A percentile compares a stretch with the other conserved stretches of the same genome.
Evolutionary conservation across 1,139 yeast species (phyloP).

Genomic region (Magnusiomyces suaveolens): DNA sequence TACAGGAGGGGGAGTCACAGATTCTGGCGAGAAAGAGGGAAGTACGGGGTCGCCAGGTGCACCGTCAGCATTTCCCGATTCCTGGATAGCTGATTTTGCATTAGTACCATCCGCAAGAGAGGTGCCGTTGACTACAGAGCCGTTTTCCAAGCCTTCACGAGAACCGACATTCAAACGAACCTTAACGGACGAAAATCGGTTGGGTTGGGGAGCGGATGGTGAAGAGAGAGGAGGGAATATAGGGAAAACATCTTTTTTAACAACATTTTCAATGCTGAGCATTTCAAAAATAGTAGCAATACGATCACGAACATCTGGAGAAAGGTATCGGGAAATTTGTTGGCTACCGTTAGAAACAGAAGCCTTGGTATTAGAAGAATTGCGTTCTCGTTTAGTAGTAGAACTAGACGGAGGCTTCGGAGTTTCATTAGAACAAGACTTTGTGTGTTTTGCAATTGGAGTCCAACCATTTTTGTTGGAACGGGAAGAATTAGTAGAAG

Average conservation of each 20-base stretch:
- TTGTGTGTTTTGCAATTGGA: neutral
- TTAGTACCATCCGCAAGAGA: neutral
- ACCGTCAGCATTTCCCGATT: too few species aligned
- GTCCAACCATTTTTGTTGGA: neutral
- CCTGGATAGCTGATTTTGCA: neutral
- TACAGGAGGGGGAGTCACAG: neutral
- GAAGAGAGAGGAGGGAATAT: neutral
- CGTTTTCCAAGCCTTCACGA: neutral
- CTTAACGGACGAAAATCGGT: neutral
- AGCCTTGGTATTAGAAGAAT: neutral
- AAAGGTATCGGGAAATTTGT: neutral
- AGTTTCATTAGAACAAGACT: neutral
- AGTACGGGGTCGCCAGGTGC: neutral
- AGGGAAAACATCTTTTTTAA: neutral
- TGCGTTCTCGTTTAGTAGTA: neutral
- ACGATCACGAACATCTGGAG: neutral
- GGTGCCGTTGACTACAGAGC: neutral
- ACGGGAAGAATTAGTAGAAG: neutral
- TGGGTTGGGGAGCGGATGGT: neutral
- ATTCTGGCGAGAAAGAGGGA: neutral
- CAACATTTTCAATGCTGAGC: constrained; percentile 1
- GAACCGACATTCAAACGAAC: neutral
- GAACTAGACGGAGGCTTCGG: neutral
- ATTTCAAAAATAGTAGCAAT: neutral
- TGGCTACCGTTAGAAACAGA: neutral